Base-by-base conservation (phyloP, 345 rosid species). In the Brassica carinata region DNA sequence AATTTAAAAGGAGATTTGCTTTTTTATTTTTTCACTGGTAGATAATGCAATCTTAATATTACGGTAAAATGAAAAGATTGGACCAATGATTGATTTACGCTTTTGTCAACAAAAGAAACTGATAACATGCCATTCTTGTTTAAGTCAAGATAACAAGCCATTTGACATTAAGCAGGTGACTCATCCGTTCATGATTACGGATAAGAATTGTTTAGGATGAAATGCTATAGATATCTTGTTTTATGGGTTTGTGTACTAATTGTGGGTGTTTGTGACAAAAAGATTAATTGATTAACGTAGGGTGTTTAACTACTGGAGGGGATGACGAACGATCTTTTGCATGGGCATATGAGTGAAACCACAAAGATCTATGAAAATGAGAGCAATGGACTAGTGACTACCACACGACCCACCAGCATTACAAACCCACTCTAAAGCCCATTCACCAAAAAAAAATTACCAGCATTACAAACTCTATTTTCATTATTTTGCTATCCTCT, bases 71-170 rank as follows among this genome's bases (percentile, higher is more conserved):
- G 59, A 53, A n/a, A 8, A 53, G 59, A 53, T 19, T 53, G 19
- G 59, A n/a, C 59, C 59, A 15, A 53, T 51, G 19, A 53, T 53
- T 53, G 59, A 15, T 53, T 53, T 53, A n/a, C 59, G 59, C 59
- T 53, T 53, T 53, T 53, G 59, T 53, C 59, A 53, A 53, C 59
- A n/a, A 53, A 53, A 53, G 59, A 53, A 53, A 53, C 59, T 53
- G 19, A 48, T 48, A 48, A 45, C 53, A 45, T 45, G 15, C 15
- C 57, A 51, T 51, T 51, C 10, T 40, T 40, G 13, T n/a, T 2
- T 40, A 40, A 40, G 48, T 40, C 48, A 40, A 40, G 48, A 40
- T 40, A 40, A 40, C 48, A 40, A 40, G 48, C 48, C 4, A 40
- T 40, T 40, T 9, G 2, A 8, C 10, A 38, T 38, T 1, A 45